phyloP scores from a whole-genome alignment of 2,329 filamentous ascomycete genomes.

The Rutstroemia sp. region DNA sequence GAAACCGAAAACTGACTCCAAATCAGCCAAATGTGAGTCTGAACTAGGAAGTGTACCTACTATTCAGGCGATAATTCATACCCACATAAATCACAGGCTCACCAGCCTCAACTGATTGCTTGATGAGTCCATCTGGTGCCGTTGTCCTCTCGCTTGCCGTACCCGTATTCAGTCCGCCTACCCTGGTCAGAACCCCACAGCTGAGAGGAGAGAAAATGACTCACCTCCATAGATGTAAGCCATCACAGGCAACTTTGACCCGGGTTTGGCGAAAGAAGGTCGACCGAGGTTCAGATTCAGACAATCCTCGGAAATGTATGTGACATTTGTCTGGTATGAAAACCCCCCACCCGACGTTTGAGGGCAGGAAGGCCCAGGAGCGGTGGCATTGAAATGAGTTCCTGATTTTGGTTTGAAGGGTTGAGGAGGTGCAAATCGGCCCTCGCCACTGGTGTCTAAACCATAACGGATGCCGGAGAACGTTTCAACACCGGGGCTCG shows the following conservation, averaged over 20 bases:
- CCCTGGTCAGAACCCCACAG: background rate
- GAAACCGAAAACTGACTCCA: conserved; percentile 56
- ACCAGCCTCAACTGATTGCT: conserved; percentile 38
- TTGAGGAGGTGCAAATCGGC: conserved; percentile 40
- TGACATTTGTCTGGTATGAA: conserved; percentile 32
- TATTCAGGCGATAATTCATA: conserved; percentile 44
- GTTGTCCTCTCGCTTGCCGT: conserved; percentile 12
- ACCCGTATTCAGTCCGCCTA: conserved; percentile 14
- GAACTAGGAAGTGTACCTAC: conserved; percentile 9
- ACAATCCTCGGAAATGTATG: conserved; percentile 49
- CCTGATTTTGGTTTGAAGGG: conserved; percentile 29
- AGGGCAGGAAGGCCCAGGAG: conserved; percentile 38
- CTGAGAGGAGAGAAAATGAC: conserved; percentile 17
- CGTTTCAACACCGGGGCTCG: conserved; percentile 37
- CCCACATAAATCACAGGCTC: conserved; percentile 47
- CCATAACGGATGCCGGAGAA: conserved; percentile 42
- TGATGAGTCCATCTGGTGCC: conserved; percentile 38
- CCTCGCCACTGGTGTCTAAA: conserved; percentile 37
- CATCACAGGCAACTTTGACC: conserved; percentile 53
- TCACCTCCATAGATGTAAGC: conserved; percentile 61
- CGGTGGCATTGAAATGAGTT: conserved; percentile 32
- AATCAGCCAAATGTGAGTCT: conserved; percentile 26
- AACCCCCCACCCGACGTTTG: conserved; percentile 32
- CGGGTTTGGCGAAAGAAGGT: conserved; percentile 43
- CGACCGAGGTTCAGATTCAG: conserved; percentile 51